Evolutionary conservation across 495 filamentous ascomycete species (phyloP).

Genomic region (Extremus antarcticus): DNA sequence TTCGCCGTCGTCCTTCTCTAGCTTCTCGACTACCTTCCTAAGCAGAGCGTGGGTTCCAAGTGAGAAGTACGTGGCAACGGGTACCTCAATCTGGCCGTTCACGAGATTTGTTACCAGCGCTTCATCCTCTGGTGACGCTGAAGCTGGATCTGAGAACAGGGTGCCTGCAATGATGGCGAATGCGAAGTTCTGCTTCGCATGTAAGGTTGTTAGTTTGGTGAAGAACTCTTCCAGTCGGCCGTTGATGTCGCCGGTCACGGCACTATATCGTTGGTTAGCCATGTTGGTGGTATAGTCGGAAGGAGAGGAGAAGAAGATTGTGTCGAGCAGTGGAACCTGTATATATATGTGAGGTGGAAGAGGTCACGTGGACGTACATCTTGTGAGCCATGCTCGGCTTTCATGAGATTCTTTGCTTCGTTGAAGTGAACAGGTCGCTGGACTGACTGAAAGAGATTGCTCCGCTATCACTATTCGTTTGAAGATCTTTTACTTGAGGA

Average conservation of each 20-base stretch:
- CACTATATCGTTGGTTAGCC: conserved; percentile 35
- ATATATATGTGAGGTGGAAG: no score
- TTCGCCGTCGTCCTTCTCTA: conserved; percentile 64
- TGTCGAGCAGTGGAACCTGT: no score
- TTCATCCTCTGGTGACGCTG: conserved; percentile 36
- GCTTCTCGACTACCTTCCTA: conserved; percentile 50
- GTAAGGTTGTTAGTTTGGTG: conserved; percentile 63
- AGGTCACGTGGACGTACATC: not conserved
- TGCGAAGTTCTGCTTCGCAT: conserved; percentile 74
- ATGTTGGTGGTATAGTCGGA: no score
- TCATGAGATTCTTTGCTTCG: no score
- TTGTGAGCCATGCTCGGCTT: not conserved
- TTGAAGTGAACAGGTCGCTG: no score
- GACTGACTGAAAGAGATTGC: no score
- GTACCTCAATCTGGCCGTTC: conserved; percentile 55
- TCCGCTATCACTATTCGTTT: no score
- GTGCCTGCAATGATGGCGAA: conserved; percentile 77
- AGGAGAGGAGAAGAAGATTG: no score
- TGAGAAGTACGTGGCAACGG: conserved; percentile 79
- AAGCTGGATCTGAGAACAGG: conserved; percentile 45
- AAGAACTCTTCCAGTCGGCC: conserved; percentile 65
- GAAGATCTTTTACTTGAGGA: no score
- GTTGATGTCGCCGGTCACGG: conserved; percentile 70
- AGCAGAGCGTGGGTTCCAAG: conserved; percentile 62
- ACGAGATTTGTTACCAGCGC: conserved; percentile 54